Conservation (phyloP, 371 early-diverging fungal genomes). For the Apophysomyces sp. region DNA sequence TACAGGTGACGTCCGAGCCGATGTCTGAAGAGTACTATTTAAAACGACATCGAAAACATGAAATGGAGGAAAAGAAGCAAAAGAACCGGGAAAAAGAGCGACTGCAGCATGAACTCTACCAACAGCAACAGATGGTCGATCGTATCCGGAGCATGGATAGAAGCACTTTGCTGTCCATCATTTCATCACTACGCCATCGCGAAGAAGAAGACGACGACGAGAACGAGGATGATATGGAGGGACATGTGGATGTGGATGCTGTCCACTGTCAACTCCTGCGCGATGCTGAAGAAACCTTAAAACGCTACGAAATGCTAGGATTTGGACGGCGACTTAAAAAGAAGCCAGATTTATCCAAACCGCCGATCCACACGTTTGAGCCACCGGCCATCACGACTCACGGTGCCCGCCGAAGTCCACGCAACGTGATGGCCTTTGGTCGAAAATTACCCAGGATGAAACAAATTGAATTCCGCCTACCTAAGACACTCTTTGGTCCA, state of each 20-base stretch:
- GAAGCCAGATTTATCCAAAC: background rate
- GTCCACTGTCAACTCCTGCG: constrained; percentile 46
- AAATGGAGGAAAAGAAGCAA: constrained; percentile 63
- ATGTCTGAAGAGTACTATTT: constrained; percentile 55
- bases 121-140: constrained; percentile 61
- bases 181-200: constrained; percentile 37
- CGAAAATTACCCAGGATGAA: constrained; percentile 44
- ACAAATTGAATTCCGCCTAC: constrained; percentile 46
- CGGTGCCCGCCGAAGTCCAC: constrained; percentile 5
- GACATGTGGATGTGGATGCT: constrained; percentile 30
- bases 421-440: constrained; percentile 53
- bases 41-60: constrained; percentile 62
- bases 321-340: constrained; percentile 13
- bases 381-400: constrained; percentile 1
- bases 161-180: constrained; percentile 33
- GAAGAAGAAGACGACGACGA: constrained; percentile 12
- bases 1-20: background rate
- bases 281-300: constrained; percentile 53
- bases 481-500: constrained; percentile 24
- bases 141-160: constrained; percentile 54
- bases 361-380: background rate
- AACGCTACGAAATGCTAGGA: constrained; percentile 54
- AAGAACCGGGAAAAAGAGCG: constrained; percentile 69
- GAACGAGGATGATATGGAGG: constrained; percentile 9
- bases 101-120: constrained; percentile 61